Base-by-base conservation (phyloP, 805 yeast genomes). In the Clavispora phyllophila region DNA sequence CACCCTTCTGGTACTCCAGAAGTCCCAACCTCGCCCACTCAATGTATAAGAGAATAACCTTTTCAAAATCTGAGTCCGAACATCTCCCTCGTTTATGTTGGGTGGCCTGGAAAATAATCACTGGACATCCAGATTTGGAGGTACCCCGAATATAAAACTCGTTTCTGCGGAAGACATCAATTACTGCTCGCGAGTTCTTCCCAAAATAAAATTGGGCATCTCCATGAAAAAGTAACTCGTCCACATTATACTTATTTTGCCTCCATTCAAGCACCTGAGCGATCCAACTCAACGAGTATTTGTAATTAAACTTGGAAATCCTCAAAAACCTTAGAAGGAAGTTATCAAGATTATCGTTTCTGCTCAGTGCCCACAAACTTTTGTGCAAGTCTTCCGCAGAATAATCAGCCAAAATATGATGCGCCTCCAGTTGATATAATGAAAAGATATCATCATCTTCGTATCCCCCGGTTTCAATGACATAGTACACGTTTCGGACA, bases 291-390 rank as follows among this genome's bases (percentile, higher is more conserved):
- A 46, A 32, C 6, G 49, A 23, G 18, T 37, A n/a, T 23, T 17
- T 27, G 23, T 23, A 19, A 25, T 48, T 36, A 20, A 37, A 48
- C 15, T 46, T 25, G 7, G 39, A 25, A 3, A 31, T 24, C 2
- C 51, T 42, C 32, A 48, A 39, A 24, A 43, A 40, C 8, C 43
- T 36, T 10, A 48, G 42, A 5, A 48, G 10, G 28, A 24, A 43
- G 33, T 48, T 48, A 38, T 48, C 51, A 24, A 39, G 20, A 13
- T 24, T 37, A 27, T 43, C 49, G 35, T 45, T 45, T 15, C 47
- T 39, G 24, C 44, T 32, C 23, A 34, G 15, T 2, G 43, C 41
- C 51, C 51, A 48, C 23, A 48, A 40, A 23, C 45, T 36, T 10
- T 29, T 27, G 34, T 48, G 51, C 22, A 48, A 36, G 13, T 48